Evolutionary conservation across 305 asterid genomes (phyloP).

Genomic region (Fraxinus platypoda): DNA sequence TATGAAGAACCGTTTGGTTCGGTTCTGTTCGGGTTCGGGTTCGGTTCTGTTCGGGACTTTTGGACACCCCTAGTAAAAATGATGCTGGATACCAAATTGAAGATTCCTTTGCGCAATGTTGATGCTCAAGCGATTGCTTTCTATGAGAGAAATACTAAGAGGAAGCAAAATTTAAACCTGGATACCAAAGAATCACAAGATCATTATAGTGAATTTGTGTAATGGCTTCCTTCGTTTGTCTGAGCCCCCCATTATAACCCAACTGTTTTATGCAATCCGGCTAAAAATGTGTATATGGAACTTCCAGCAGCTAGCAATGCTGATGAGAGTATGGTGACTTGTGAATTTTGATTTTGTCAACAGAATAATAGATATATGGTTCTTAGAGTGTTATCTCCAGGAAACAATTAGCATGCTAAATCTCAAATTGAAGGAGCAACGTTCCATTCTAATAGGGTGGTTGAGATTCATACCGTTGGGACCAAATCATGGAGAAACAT

Average conservation of each 20-base stretch:
- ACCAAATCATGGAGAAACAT: slow-evolving; percentile 3
- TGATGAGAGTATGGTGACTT: background rate
- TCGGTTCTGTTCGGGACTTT: no score
- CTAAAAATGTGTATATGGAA: background rate
- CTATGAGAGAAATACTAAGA: background rate
- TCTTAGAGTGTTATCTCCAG: background rate
- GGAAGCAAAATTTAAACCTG: background rate
- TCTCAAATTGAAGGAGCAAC: background rate
- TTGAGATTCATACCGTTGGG: background rate
- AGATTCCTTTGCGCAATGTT: background rate
- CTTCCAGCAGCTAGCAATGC: background rate
- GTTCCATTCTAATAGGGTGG: background rate
- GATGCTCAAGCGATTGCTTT: background rate
- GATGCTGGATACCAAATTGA: background rate
- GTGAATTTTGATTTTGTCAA: background rate
- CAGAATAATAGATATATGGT: slow-evolving; percentile 1
- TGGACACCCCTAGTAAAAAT: no score
- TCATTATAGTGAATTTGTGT: background rate
- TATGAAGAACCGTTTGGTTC: no score
- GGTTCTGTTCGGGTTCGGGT: no score
- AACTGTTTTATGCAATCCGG: background rate
- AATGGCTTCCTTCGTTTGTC: background rate
- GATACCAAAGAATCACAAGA: background rate
- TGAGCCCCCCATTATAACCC: background rate
- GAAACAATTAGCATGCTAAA: background rate